Evolutionary conservation across 2,329 filamentous ascomycete genomes (phyloP).

Genomic region (Fusarium lyarnte): DNA sequence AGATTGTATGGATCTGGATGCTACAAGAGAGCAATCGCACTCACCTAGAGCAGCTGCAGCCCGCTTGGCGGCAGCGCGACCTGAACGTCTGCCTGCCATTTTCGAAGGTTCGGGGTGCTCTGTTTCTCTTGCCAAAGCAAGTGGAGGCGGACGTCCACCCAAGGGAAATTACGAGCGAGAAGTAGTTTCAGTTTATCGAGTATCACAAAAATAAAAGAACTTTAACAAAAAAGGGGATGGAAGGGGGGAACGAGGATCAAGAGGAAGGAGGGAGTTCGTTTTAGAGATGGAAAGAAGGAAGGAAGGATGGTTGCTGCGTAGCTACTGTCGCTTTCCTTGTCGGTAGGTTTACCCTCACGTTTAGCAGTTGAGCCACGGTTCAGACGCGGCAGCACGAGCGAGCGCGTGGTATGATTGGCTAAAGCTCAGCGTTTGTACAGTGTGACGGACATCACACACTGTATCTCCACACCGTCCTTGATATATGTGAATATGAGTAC

Average conservation of each 20-base stretch:
- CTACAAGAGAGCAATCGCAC: constrained; percentile 39
- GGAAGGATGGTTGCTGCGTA: constrained; percentile 7
- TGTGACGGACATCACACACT: not conserved
- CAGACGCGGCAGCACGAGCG: constrained; percentile 40
- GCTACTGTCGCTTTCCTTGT: constrained; percentile 22
- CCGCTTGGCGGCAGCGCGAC: constrained; percentile 63
- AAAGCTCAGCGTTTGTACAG: not conserved
- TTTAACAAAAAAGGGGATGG: constrained; percentile 4
- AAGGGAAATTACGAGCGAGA: constrained; percentile 24
- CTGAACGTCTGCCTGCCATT: constrained; percentile 59
- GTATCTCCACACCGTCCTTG: not conserved
- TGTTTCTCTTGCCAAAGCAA: constrained; percentile 13
- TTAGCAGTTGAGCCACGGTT: constrained; percentile 37
- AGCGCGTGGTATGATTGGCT: constrained; percentile 42
- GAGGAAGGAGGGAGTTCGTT: constrained; percentile 18
- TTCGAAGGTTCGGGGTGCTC: constrained; percentile 14
- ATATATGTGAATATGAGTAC: not conserved
- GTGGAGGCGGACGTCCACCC: constrained; percentile 27
- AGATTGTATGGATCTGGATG: constrained; percentile 3
- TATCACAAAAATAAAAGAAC: constrained; percentile 26
- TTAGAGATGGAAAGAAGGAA: constrained; percentile 8
- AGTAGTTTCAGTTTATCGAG: constrained; percentile 19
- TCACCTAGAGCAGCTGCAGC: constrained; percentile 63
- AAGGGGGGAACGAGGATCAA: not conserved
- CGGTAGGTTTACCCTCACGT: constrained; percentile 19